These are phyloP conservation scores for Eutypella sp. DNA, from an alignment of 2,329 filamentous ascomycete genomes.

Conservation along the genomic window DNA sequence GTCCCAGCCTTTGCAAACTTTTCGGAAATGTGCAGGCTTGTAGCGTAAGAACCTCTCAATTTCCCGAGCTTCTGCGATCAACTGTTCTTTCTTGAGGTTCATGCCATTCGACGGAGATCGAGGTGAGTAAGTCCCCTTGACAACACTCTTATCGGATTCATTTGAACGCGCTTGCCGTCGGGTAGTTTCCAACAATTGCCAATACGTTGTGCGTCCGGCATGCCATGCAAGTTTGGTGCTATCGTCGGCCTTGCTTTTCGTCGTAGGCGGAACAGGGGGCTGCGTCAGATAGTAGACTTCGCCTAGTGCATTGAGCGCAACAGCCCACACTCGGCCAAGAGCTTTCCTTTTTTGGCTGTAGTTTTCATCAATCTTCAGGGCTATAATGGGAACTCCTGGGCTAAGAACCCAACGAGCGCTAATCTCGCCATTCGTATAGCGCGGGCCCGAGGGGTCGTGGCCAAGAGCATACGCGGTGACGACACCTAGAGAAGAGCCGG, in stretches of 20 bases:
- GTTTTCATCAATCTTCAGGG: conserved; percentile 76
- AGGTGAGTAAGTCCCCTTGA: conserved; percentile 74
- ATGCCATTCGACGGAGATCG: conserved; percentile 70
- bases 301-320: conserved; percentile 87
- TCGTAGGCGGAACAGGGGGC: conserved; percentile 53
- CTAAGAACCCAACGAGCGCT: conserved; percentile 87
- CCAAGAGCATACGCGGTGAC: conserved; percentile 78
- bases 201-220: conserved; percentile 71
- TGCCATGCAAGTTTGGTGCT: conserved; percentile 69
- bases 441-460: conserved; percentile 50
- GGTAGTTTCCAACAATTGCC: conserved; percentile 76
- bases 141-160: conserved; percentile 62
- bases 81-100: conserved; percentile 64
- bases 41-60: conserved; percentile 72
- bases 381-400: conserved; percentile 87
- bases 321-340: conserved; percentile 76
- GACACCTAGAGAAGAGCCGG: conserved; percentile 77
- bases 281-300: conserved; percentile 83
- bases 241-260: conserved; percentile 47
- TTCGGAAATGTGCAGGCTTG: conserved; percentile 73
- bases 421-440: conserved; percentile 68
- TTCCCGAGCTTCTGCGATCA: conserved; percentile 71
- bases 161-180: conserved; percentile 67
- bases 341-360: conserved; percentile 68
- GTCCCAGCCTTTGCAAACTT: conserved; percentile 80